Evolutionary conservation across 768 basidiomycete genomes (phyloP), one percentile per base, ranked within the genome.

Genomic region (Mycena floridula): DNA sequence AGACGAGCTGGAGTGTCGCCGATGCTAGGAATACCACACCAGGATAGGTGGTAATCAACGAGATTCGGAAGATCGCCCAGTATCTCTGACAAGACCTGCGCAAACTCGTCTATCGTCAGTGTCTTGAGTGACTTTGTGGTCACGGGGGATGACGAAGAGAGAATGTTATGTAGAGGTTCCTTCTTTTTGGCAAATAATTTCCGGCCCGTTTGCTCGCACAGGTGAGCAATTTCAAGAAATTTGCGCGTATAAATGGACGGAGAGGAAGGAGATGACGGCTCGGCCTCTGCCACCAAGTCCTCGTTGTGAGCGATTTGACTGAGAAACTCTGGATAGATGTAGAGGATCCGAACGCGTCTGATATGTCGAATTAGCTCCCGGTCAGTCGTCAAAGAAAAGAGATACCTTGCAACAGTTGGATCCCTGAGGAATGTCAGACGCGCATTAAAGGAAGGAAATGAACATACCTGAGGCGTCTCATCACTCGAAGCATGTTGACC

Each of bases 11-110:
- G 47, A 40, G 36, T 20, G 27, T 40, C 27, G n/a, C 43, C 22
- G 15, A 43, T 44, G 12, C 53, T 40, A 25, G 67, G 66, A 16
- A 72, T 61, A 15, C 71, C 70, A 25, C 59, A 66, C 74, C 73
- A 77, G 28, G 69, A 68, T 46, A 77, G 69, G 46, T 74, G 69
- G 53, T 73, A 74, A 50, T 74, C 69, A 12, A 65, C 68, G 9
- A 77, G 59, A 43, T 72, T 68, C 16, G 69, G 70, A 7, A 77
- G 61, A 1, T 64, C 61, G 15, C 62, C 60, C 16, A 77, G 63
- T 16, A 73, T 67, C 21, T 74, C 65, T 11, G 68, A 55, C 58
- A 76, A 60, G 12, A 64, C 54, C 36, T 61, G 59, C 6, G 70
- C 62, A 18, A 74, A 53, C 39, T 74, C 69, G n/a, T n/a, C n/a